Base-by-base conservation (phyloP, 768 basidiomycete species). In the Lactifluus volemus region DNA sequence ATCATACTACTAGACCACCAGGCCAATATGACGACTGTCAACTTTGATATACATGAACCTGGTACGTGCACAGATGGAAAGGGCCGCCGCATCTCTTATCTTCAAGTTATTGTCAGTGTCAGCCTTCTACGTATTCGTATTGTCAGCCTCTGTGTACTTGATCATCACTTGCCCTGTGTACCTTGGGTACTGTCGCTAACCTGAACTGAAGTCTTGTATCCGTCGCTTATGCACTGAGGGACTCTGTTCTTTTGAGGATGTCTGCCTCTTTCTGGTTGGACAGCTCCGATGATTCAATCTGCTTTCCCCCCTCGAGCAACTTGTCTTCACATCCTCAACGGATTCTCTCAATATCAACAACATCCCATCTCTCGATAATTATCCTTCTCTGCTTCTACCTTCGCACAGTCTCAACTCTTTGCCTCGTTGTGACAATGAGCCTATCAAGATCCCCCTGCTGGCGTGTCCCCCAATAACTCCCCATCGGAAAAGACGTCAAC, bases 1-100 rank as follows among this genome's bases (percentile, higher is more conserved):
- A 63, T 63, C 61, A 63, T 63, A 63, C 61, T 63, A 63, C 61
- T 63, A 63, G 61, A 63, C 61, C 61, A 63, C 61, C 61, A 63
- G 61, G 61, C 61, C 61, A 25, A 49, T 54, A 19, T 48, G n/a
- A n/a, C 11, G 1, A 2, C 1, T 0, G 0, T 5, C 10, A 1
- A 15, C n/a, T 41, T 47, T 21, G 55, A n/a, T 19, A 12, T 9
- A 15, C 45, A 53, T 19, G 8, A 39, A 25, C 36, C 14, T 38
- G 25, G 5, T 9, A 5, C 14, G 7, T 11, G 17, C 36, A n/a
- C 7, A 42, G 44, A 53, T 59, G 49, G 39, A n/a, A 50, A 30
- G 32, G 21, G 7, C n/a, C 14, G 48, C 47, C 48, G 12, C 48
- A 55, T 61, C 60, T 57, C 55, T 11, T 11, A 38, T 38, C 5